A percentile compares a stretch with the other conserved stretches of the same genome.
Conservation (phyloP, 352 stramenopile species). For the Thalassiosira livingstoniorum region DNA sequence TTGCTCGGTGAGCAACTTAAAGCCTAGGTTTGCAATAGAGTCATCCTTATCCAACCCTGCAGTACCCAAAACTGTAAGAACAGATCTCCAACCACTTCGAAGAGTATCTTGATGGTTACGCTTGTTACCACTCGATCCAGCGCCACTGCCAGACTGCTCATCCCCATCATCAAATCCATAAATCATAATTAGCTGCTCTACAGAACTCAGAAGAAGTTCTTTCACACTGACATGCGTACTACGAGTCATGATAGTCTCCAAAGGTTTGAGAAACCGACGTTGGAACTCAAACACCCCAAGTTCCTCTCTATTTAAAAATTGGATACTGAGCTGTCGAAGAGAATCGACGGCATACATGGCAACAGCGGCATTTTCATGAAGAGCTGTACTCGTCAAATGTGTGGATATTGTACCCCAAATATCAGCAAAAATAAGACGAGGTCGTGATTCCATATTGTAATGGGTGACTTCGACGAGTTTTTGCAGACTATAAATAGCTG, state of each 20-base stretch:
- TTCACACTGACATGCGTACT: constrained; percentile 78
- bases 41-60: constrained; percentile 72
- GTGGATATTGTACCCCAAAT: constrained; percentile 95
- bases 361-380: constrained; percentile 94
- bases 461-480: constrained; percentile 99
- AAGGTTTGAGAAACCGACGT: constrained; percentile 79
- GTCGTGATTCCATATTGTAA: constrained; percentile 98
- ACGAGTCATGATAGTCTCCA: constrained; percentile 80
- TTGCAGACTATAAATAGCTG: constrained; percentile 97
- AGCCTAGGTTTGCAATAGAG: constrained; percentile 74
- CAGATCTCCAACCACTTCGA: constrained; percentile 79
- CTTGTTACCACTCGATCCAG: constrained; percentile 9
- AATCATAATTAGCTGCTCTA: constrained; percentile 81
- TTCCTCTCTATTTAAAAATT: constrained; percentile 98
- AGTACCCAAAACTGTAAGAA: constrained; percentile 78
- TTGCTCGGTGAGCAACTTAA: constrained; percentile 72
- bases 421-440: constrained; percentile 95
- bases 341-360: constrained; percentile 99
- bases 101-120: constrained; percentile 61
- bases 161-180: constrained; percentile 66
- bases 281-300: constrained; percentile 99
- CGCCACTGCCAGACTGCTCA: no score
- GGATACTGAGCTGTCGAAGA: constrained; percentile 97
- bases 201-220: constrained; percentile 82
- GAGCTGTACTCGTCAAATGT: constrained; percentile 96